Conservation (phyloP, 306 rosid species). For the Rosa chinensis region DNA sequence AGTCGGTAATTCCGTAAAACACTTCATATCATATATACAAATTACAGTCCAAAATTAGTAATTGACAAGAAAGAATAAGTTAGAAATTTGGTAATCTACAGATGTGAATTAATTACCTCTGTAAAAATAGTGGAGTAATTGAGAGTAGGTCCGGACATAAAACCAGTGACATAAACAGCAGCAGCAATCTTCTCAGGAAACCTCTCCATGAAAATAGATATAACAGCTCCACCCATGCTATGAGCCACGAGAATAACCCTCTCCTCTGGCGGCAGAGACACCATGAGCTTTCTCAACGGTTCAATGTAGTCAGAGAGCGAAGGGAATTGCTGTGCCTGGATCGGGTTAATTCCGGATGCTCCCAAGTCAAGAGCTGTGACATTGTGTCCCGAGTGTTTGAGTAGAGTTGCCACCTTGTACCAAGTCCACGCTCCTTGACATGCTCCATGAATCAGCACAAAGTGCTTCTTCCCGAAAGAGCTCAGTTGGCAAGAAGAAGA, state of each 20-base stretch:
- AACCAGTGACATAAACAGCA: constrained; percentile 14
- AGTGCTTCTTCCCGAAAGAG: constrained; percentile 10
- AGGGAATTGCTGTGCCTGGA: constrained; percentile 9
- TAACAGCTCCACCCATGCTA: constrained; percentile 37
- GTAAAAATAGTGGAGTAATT: background rate
- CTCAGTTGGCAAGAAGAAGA: background rate
- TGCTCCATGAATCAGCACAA: constrained; percentile 45
- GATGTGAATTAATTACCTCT: constrained; percentile 12
- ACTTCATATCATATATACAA: too few relatives aligned
- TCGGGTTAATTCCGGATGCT: constrained; percentile 46
- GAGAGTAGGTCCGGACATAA: constrained; percentile 35
- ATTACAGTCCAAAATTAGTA: too few relatives aligned
- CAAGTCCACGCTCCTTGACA: constrained; percentile 56
- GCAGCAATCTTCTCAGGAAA: constrained; percentile 27
- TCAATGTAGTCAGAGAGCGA: constrained; percentile 31
- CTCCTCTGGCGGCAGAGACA: constrained; percentile 23
- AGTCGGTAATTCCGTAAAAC: too few relatives aligned
- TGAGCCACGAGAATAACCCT: constrained; percentile 44
- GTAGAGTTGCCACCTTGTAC: constrained; percentile 30
- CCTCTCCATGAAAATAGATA: constrained; percentile 36
- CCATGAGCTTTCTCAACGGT: constrained; percentile 40
- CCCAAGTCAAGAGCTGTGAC: constrained; percentile 46
- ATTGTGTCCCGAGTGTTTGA: constrained; percentile 34
- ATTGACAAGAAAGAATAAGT: too few relatives aligned
- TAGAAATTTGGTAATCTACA: too few relatives aligned